A percentile compares a stretch with the other conserved stretches of the same genome.
Evolutionary conservation across 805 yeast species (phyloP).

Genomic region (Lachancea fermentati): DNA sequence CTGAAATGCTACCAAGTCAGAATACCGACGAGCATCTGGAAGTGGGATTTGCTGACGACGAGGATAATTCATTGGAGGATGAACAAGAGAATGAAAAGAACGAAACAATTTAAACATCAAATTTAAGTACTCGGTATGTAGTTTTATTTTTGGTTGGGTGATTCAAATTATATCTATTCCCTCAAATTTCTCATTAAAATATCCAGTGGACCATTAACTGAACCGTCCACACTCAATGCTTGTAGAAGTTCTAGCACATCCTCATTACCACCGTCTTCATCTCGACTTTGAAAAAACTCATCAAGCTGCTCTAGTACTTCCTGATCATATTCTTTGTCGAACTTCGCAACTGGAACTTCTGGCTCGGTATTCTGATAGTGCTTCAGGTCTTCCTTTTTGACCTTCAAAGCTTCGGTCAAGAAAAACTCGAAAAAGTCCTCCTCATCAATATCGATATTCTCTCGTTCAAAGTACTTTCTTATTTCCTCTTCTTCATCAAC

Average conservation of each 20-base stretch:
- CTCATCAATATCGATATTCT: conserved; percentile 47
- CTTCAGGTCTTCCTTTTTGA: conserved; percentile 43
- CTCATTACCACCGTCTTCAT: neutral
- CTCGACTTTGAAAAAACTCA: neutral
- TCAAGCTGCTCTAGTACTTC: neutral
- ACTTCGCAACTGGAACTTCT: neutral
- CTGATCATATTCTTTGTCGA: neutral
- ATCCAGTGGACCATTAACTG: conserved; percentile 14
- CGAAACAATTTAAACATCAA: neutral
- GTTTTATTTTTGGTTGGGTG: neutral
- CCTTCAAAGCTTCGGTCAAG: conserved; percentile 46
- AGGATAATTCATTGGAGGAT: conserved; percentile 20
- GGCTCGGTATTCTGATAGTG: conserved; percentile 23
- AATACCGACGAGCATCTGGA: conserved; percentile 18
- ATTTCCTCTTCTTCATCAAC: conserved; percentile 23
- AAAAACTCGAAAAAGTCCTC: conserved; percentile 68
- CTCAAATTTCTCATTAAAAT: conserved; percentile 10
- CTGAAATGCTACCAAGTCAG: neutral
- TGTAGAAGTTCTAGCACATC: conserved; percentile 11
- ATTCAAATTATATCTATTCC: neutral
- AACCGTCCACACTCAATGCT: conserved; percentile 12
- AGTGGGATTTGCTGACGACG: conserved; percentile 23
- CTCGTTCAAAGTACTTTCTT: conserved; percentile 26
- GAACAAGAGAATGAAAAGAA: neutral
- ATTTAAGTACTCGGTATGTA: neutral